Base-by-base conservation (phyloP, 768 basidiomycete genomes). In the Strobilomyces confusus region DNA sequence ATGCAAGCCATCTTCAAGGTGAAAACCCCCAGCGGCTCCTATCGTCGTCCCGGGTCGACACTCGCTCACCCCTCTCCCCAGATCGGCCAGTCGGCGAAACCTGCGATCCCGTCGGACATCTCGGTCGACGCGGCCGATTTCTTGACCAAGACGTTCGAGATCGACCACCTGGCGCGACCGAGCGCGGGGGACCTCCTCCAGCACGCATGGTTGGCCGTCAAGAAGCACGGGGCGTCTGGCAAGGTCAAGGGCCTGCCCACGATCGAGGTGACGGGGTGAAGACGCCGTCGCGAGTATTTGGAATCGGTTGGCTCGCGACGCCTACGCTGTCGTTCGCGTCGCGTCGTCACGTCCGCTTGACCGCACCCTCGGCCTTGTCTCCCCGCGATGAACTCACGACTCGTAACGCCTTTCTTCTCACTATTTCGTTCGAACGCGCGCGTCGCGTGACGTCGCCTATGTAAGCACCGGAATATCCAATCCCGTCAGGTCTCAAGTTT, bases 1-100 rank as follows among this genome's bases (percentile, higher is more conserved):
- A 98, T 98, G 95, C 97, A 98, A 72, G 97, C 95, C 38, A 97
- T 99, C 58, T 99, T 97, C 79, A 92, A 93, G 78, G 95, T 92
- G 5, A 44, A 33, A n/a, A n/a, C n/a, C n/a, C n/a, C n/a, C n/a
- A n/a, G n/a, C n/a, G n/a, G n/a, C n/a, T 23, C 19, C 7, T 22
- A 12, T 15, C 45, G 8, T 17, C 32, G 2, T 23, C 23, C 17
- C 12, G 20, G 22, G 2, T 41, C 22, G 11, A 5, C 6, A 4
- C 38, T 20, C 9, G 13, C 23, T 26, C 8, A 25, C 41, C n/a
- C 1, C 26, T n/a, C 43, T 7, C 19, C 14, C 6, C 15, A 52
- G 92, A 98, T 99, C 64, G 95, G 95, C 7, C 90, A 92, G 15
- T 89, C 85, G 13, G 87, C 89, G 12, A 86, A 86, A 64, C 95